Evolutionary conservation across 179 eudicot species (phyloP).

Genomic region (Spergularia azorica): DNA sequence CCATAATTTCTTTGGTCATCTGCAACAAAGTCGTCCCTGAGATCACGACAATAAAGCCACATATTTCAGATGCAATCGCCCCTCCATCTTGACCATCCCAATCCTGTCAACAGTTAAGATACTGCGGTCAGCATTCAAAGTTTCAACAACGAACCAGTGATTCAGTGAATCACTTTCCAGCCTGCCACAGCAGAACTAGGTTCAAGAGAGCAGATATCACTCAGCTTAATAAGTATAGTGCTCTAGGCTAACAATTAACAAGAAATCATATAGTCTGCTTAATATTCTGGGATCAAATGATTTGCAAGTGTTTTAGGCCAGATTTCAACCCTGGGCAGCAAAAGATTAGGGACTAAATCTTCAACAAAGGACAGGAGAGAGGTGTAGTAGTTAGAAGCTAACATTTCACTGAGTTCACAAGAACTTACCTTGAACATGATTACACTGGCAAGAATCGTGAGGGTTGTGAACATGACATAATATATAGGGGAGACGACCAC

Average conservation of each 20-base stretch:
- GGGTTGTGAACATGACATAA: constrained; percentile 79
- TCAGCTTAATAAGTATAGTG: too few relatives aligned
- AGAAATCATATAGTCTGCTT: not conserved
- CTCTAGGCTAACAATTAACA: not conserved
- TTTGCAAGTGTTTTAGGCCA: not conserved
- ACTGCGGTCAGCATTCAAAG: not conserved
- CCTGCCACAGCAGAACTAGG: too few relatives aligned
- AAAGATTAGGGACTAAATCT: not conserved
- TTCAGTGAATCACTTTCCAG: too few relatives aligned
- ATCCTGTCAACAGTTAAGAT: constrained; percentile 36
- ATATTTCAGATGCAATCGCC: constrained; percentile 51
- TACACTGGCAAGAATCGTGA: constrained; percentile 65
- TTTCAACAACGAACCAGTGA: not conserved
- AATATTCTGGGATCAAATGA: not conserved
- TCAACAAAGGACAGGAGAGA: not conserved
- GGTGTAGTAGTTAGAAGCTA: constrained; percentile 3
- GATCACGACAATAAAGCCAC: constrained; percentile 57
- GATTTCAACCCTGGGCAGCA: not conserved
- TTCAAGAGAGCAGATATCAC: too few relatives aligned
- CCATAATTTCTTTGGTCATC: constrained; percentile 48
- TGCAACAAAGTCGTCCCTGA: constrained; percentile 60
- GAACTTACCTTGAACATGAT: constrained; percentile 69
- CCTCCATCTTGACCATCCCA: constrained; percentile 62
- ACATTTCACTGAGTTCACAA: too few relatives aligned
- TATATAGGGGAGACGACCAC: constrained; percentile 75